A percentile compares a stretch with the other conserved stretches of the same genome.
phyloP scores from a whole-genome alignment of 495 filamentous ascomycete genomes.

The Bathelium albidoporum region DNA sequence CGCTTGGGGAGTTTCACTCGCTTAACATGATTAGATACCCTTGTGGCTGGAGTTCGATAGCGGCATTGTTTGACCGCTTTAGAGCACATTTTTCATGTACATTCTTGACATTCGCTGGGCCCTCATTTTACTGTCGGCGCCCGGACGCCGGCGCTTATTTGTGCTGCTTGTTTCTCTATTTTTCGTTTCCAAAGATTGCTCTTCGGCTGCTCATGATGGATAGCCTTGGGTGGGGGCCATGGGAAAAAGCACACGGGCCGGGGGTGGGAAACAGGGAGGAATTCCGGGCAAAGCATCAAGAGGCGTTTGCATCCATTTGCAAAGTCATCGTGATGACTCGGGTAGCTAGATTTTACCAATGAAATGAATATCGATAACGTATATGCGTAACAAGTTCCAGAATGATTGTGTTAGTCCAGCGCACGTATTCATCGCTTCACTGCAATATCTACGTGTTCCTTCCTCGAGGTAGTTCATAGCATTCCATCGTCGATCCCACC shows the following conservation, averaged over 20 bases:
- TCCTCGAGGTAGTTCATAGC: too few species aligned
- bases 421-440: too few species aligned
- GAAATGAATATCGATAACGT: neutral
- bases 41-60: neutral
- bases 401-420: too few species aligned
- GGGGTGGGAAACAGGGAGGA: neutral
- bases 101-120: conserved; percentile 5
- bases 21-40: neutral
- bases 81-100: conserved; percentile 1
- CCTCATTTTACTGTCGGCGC: too few species aligned
- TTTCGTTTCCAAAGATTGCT: neutral
- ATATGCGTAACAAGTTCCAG: neutral
- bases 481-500: too few species aligned
- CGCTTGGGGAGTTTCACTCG: neutral
- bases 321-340: neutral
- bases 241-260: neutral
- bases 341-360: neutral
- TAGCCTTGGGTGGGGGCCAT: neutral
- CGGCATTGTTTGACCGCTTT: neutral
- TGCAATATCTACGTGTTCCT: too few species aligned
- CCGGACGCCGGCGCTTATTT: conserved; percentile 1
- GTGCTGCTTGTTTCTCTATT: neutral
- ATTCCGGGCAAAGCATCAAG: neutral
- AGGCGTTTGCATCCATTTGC: neutral
- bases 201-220: neutral